Evolutionary conservation across 75 land plant genomes (phyloP).

Genomic region (Picea glauca): DNA sequence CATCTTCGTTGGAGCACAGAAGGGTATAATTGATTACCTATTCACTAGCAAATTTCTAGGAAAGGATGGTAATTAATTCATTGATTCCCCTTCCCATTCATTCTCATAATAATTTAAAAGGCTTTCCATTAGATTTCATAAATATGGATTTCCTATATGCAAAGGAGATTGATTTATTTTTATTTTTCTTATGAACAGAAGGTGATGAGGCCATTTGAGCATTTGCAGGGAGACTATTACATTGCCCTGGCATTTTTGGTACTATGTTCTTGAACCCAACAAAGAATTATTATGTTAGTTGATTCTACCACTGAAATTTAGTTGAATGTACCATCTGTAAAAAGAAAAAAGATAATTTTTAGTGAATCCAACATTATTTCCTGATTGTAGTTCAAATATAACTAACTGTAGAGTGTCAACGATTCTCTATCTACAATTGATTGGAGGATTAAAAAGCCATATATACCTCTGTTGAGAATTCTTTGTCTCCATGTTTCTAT

Average conservation of each 20-base stretch:
- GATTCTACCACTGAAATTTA: too few species aligned
- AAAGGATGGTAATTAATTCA: slow-evolving; percentile 48
- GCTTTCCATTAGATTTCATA: not conserved
- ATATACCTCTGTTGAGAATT: too few species aligned
- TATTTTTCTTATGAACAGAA: slow-evolving; percentile 71
- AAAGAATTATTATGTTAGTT: too few species aligned
- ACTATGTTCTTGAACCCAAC: not conserved
- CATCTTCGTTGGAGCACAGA: slow-evolving; percentile 78
- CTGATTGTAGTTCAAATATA: too few species aligned
- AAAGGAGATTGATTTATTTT: slow-evolving; percentile 85
- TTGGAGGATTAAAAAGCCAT: too few species aligned
- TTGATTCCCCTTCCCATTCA: too few species aligned
- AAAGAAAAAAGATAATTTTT: too few species aligned
- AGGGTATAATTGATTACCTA: slow-evolving; percentile 77
- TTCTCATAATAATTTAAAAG: not conserved
- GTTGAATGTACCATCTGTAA: too few species aligned
- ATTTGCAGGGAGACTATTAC: slow-evolving; percentile 87
- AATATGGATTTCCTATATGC: slow-evolving; percentile 6
- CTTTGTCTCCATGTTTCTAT: too few species aligned
- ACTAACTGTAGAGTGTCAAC: too few species aligned
- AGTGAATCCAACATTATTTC: too few species aligned
- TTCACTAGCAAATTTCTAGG: slow-evolving; percentile 88
- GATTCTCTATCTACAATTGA: too few species aligned
- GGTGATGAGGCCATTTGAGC: slow-evolving; percentile 88
- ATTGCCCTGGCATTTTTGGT: slow-evolving; percentile 9